phyloP scores from a whole-genome alignment of 2,329 filamentous ascomycete species.

The Falciphora oryzae region DNA sequence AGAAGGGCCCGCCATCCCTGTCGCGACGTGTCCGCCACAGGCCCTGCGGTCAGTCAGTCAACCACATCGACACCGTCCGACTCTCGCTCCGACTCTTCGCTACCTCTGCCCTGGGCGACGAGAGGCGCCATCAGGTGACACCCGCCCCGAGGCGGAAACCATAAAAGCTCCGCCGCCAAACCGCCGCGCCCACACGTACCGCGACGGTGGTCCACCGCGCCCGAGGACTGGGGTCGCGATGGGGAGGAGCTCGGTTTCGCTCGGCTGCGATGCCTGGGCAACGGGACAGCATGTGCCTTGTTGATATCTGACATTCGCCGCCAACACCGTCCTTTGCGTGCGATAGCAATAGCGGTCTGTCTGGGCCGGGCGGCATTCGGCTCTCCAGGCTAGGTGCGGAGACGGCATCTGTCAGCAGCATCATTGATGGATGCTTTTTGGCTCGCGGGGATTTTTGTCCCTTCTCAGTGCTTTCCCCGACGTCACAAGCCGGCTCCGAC shows the following conservation, averaged over 20 bases:
- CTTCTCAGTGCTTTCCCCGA: neutral
- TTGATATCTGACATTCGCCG: neutral
- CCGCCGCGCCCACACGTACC: neutral
- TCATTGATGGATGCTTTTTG: no score
- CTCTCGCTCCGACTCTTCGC: no score
- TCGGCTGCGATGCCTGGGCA: neutral
- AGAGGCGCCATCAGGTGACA: neutral
- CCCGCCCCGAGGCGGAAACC: no score
- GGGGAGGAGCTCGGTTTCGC: neutral
- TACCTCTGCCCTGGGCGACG: neutral
- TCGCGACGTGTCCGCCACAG: neutral
- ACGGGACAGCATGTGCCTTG: neutral
- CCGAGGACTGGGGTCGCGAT: neutral
- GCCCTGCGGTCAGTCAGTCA: no score
- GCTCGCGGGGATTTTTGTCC: no score
- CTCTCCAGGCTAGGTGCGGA: neutral
- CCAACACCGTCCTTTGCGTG: no score
- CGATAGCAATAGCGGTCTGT: no score
- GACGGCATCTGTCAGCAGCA: neutral
- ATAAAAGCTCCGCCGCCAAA: neutral
- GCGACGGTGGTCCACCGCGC: conserved; percentile 3
- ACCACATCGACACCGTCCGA: no score
- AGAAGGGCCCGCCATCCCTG: conserved; percentile 23
- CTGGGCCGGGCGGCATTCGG: no score
- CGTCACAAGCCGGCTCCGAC: neutral